Evolutionary conservation across 1,284 basidiomycete genomes (phyloP).

Genomic region (Puccinia coronata): DNA sequence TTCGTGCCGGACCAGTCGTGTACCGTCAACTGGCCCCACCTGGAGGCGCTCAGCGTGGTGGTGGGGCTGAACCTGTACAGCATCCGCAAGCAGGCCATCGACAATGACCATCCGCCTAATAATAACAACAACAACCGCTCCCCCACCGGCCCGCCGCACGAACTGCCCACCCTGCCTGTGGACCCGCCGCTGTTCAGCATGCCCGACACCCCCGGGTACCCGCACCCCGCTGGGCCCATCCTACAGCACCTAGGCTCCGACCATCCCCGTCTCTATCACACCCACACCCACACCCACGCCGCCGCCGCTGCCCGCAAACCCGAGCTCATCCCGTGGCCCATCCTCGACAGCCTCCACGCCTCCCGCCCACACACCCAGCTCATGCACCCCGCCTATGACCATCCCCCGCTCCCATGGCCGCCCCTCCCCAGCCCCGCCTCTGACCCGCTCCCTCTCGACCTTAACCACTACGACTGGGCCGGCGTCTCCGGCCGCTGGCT

Average conservation of each 20-base stretch:
- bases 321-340: slow-evolving; percentile 41
- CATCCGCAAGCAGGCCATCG: background rate
- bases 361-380: slow-evolving; percentile 28
- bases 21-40: slow-evolving; percentile 44
- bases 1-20: slow-evolving; percentile 38
- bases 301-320: slow-evolving; percentile 22
- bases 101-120: background rate
- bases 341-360: slow-evolving; percentile 17
- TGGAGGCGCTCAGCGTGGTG: slow-evolving; percentile 32
- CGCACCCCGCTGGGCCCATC: background rate
- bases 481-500: slow-evolving; percentile 36
- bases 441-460: background rate
- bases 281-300: background rate
- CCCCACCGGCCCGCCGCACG: background rate
- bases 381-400: slow-evolving; percentile 19
- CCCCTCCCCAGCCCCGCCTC: background rate
- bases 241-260: background rate
- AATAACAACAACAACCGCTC: background rate
- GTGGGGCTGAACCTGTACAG: slow-evolving; percentile 32
- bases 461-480: slow-evolving; percentile 46
- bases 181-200: background rate
- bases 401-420: slow-evolving; percentile 5
- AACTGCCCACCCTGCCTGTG: background rate
- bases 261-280: background rate
- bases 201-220: background rate